These are phyloP conservation scores for Flaveria floridana DNA, from an alignment of 140 eudicot species.

Conservation along the genomic window DNA sequence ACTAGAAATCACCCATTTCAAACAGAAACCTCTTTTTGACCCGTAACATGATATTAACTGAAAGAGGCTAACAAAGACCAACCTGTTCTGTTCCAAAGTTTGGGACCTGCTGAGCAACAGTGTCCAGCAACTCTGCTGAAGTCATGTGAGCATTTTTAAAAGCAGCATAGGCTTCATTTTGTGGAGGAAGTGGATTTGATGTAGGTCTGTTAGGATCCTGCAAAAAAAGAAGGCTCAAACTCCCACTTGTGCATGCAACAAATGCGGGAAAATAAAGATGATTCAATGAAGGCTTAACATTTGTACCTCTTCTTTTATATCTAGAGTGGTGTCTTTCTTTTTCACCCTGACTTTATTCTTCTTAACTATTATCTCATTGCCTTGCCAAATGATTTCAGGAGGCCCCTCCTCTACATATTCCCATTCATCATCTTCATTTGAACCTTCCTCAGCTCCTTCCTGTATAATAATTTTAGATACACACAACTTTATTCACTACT, in stretches of 20 bases:
- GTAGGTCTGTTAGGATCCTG: slow-evolving; percentile 83
- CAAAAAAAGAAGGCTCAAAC: slow-evolving; percentile 2
- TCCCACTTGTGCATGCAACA: neutral
- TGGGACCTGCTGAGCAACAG: slow-evolving; percentile 86
- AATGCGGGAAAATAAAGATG: slow-evolving; percentile 10
- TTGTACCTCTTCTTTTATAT: slow-evolving; percentile 52
- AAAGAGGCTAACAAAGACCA: slow-evolving; percentile 21
- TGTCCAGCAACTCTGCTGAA: slow-evolving; percentile 64
- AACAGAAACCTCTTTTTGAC: neutral
- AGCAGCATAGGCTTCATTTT: slow-evolving; percentile 79
- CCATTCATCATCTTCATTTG: slow-evolving; percentile 71
- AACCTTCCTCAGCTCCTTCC: slow-evolving; percentile 51
- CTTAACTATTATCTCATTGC: slow-evolving; percentile 93
- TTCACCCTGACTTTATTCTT: slow-evolving; percentile 82
- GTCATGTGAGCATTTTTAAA: slow-evolving; percentile 45
- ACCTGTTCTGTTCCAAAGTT: slow-evolving; percentile 98
- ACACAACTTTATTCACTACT: slow-evolving; percentile 6
- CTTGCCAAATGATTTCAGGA: slow-evolving; percentile 98
- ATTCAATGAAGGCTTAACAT: neutral
- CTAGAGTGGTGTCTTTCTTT: slow-evolving; percentile 48
- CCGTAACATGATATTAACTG: slow-evolving; percentile 17
- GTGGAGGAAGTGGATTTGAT: slow-evolving; percentile 99
- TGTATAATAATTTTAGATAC: slow-evolving; percentile 24
- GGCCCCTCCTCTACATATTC: slow-evolving; percentile 97
- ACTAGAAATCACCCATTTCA: slow-evolving; percentile 8